Base-by-base conservation (phyloP, 495 filamentous ascomycete species). In the Pseudotulostoma volvatum region DNA sequence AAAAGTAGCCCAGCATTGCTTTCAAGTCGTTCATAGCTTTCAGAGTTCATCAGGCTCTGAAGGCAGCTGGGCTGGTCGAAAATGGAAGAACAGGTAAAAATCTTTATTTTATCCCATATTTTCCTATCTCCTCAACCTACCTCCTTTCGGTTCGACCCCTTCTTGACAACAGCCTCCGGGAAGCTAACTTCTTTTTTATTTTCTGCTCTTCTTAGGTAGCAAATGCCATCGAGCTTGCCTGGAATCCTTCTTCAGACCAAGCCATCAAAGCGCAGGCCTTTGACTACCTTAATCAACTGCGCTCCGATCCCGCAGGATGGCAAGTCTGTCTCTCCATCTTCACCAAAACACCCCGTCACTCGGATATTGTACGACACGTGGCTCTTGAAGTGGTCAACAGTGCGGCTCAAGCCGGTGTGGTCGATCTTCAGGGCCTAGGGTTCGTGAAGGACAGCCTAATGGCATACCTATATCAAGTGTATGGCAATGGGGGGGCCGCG, bases 341-440 rank as follows among this genome's bases (percentile, higher is more conserved):
- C 60, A 78, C 75, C 15, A 73, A 84, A 53, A 70, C 68, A n/a
- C 83, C 84, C n/a, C 75, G 68, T 42, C 58, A 77, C 45, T 74
- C 78, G 40, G 86, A 95, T 38, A 70, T 94, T 36, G 79, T 93
- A 34, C 82, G 90, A 15, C 75, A 87, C 53, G 76, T 86, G 23
- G 82, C 77, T 36, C 70, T 99, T 40, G 90, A 99, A 49, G 72
- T 96, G 32, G 68, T 96, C 52, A 94, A 93, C 56, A 84, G 83
- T 59, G 81, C 85, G 31, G 76, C 94, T 38, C 79, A 92, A 45
- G 66, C 66, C 13, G 76, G 83, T 45, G 58, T 71, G 16, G 68
- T 92, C 38, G 77, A 84, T 40, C 57, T 60, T n/a, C 65, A 74
- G 47, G 74, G 71, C 44, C 58, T 95, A 38, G 54, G 53, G 23